Evolutionary conservation across 768 basidiomycete genomes (phyloP).

Genomic region (Fistulinella prunicolor): DNA sequence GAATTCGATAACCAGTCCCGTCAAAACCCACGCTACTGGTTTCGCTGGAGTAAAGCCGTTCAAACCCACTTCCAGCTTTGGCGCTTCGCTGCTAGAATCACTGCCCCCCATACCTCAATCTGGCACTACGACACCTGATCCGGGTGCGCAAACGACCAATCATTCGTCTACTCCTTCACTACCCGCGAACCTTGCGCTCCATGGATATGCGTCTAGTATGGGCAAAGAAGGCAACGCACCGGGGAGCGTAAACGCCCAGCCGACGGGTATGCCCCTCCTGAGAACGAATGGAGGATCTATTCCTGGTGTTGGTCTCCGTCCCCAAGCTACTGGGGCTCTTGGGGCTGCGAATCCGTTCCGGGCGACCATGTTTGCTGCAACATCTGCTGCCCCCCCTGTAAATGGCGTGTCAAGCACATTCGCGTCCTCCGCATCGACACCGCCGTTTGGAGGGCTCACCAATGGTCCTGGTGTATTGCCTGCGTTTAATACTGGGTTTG

Average conservation of each 20-base stretch:
- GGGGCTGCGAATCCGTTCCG: slow-evolving; percentile 63
- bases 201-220: slow-evolving; percentile 7
- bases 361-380: slow-evolving; percentile 52
- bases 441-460: slow-evolving; percentile 22
- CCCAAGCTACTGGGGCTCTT: slow-evolving; percentile 56
- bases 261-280: slow-evolving; percentile 19
- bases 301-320: slow-evolving; percentile 49
- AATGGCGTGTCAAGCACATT: slow-evolving; percentile 5
- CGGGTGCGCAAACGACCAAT: slow-evolving; percentile 8
- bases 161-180: slow-evolving; percentile 26
- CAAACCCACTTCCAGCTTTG: slow-evolving; percentile 80
- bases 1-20: slow-evolving; percentile 26
- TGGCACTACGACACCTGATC: slow-evolving; percentile 44
- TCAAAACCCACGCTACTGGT: slow-evolving; percentile 48
- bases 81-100: slow-evolving; percentile 67
- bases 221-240: slow-evolving; percentile 18
- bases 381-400: slow-evolving; percentile 17
- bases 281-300: slow-evolving; percentile 21
- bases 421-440: slow-evolving; percentile 26
- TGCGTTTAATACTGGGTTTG: slow-evolving; percentile 14
- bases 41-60: slow-evolving; percentile 71
- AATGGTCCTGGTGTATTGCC: slow-evolving; percentile 5
- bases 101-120: slow-evolving; percentile 74
- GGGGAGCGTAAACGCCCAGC: slow-evolving; percentile 36
- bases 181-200: slow-evolving; percentile 15